A percentile compares a stretch with the other conserved stretches of the same genome.
Evolutionary conservation across 2,329 filamentous ascomycete genomes (phyloP).

Genomic region (Monosporascus ibericus): DNA sequence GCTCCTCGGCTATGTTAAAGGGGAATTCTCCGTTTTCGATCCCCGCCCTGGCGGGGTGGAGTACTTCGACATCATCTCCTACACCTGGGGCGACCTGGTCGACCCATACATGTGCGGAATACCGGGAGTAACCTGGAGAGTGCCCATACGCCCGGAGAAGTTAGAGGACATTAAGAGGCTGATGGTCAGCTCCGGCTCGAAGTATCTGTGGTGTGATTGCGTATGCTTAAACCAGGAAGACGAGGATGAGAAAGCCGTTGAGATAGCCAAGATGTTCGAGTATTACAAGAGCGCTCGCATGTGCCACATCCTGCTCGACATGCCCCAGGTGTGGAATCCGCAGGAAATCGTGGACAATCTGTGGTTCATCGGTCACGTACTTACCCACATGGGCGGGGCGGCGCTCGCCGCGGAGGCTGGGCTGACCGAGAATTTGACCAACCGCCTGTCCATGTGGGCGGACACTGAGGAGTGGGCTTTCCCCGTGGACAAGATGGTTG

Average conservation of each 20-base stretch:
- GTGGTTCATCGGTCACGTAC: constrained; percentile 30
- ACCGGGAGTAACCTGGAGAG: constrained; percentile 2
- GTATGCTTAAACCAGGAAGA: constrained; percentile 10
- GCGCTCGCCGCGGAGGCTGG: constrained; percentile 17
- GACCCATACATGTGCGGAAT: background rate
- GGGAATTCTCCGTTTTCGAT: constrained; percentile 6
- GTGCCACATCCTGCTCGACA: constrained; percentile 24
- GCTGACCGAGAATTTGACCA: constrained; percentile 11
- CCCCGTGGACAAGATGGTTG: background rate
- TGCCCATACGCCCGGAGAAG: constrained; percentile 4
- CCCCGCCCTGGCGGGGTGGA: background rate
- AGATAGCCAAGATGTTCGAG: constrained; percentile 8
- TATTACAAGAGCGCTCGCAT: constrained; percentile 9
- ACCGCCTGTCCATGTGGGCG: constrained; percentile 8
- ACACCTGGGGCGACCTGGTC: constrained; percentile 4
- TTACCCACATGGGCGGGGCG: constrained; percentile 21
- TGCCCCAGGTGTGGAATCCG: constrained; percentile 24
- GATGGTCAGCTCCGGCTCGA: constrained; percentile 3
- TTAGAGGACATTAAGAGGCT: constrained; percentile 4
- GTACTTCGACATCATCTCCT: constrained; percentile 9
- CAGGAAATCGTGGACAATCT: constrained; percentile 24
- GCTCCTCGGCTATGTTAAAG: constrained; percentile 3
- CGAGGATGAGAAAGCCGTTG: constrained; percentile 2
- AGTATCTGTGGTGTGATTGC: constrained; percentile 11
- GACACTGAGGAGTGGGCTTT: constrained; percentile 3